Base-by-base conservation (phyloP, 2,329 filamentous ascomycete species). In the Neopestalotiopsis clavispora region DNA sequence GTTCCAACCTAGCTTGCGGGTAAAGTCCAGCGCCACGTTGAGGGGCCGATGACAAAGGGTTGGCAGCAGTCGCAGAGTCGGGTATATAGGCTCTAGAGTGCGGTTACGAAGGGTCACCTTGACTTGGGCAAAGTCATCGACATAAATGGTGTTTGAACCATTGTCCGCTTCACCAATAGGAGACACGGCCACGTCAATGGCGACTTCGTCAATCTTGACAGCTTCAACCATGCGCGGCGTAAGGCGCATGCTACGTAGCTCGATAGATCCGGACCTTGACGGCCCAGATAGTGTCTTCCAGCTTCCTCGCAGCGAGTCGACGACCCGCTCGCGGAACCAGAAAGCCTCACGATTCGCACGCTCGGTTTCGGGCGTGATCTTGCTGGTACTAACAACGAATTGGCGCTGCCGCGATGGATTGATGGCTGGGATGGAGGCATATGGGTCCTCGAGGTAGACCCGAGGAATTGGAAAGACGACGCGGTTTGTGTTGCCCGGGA, bases 331-430 rank as follows among this genome's bases (percentile, higher is more conserved):
- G 17, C 94, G 89, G 79, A 94, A 97, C 95, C 95, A 98, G 78
- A 98, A 98, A 0, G 91, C 90, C 80, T 97, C 94, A 65, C 95
- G 87, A 70, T 87, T 92, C 13, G 90, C 88, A 42, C 92, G 89
- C 80, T 98, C 95, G 58, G 87, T 88, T 72, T 96, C 94, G 0
- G 94, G 92, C 0, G 92, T 91, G 68, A 95, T 89, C 74, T 93
- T 93, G 76, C 89, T 91, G 17, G 91, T 89, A 79, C 92, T 96
- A 58, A 97, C 93, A 38, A 98, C 93, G 75, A 97, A 98, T 76
- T 98, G 95, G n/a, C 94, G 89, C 76, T 94, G 92, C n/a, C 92
- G 90, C 0, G 91, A 90, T 0, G 92, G 92, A 72, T 95, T 94
- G 10, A 97, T 84, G 1, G 90, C 91, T 0, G 94, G 95, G 52